Base-by-base conservation (phyloP, 75 land plant species). In the Sequoiadendron giganteum region DNA sequence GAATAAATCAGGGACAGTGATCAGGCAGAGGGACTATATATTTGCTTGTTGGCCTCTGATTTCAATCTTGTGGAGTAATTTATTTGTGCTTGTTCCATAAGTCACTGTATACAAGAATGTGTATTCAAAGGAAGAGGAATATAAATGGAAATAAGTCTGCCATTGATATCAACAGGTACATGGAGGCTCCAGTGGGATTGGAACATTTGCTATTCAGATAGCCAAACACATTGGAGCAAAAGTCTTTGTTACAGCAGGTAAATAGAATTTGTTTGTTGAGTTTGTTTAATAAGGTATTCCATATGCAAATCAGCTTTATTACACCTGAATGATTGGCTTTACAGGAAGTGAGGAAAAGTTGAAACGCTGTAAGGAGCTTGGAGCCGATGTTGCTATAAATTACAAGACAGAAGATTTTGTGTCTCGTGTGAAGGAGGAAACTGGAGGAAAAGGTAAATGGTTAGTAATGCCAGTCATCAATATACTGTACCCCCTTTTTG, bases 161-260 rank as follows among this genome's bases (percentile, higher is more conserved):
- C 32, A 10, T 49, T 90, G 86, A 54, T 88, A 21, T 85, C 65
- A 5, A 48, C 91, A 97, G 97, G 82, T 97, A 55, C 99, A 97
- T 92, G 99, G 96, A 34, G 99, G 99, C 5, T 95, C 96, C 32
- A 97, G 97, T 92, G 99, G 99, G 86, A 97, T 97, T 85, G 99
- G 99, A 77, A 95, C 95, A 40, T 97, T 97, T 89, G 96, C 95
- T 6, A 94, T 96, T 83, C 99, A 97, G 86, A 95, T 97, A 86
- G 99, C 97, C 30, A 96, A 96, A 84, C 86, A 91, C 55, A 75
- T 76, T 77, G 97, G 97, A 61, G 93, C 89, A n/a, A 88, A 58
- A 76, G 99, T 97, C 1, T 94, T 97, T 91, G 90, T 91, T 36
- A 97, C 97, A 61, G 99, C 96, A 89, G 99, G 99, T 95, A 89